These are phyloP conservation scores for Ceratobasidium sp. DNA, from an alignment of 1,284 basidiomycete species.

Conservation along the genomic window DNA sequence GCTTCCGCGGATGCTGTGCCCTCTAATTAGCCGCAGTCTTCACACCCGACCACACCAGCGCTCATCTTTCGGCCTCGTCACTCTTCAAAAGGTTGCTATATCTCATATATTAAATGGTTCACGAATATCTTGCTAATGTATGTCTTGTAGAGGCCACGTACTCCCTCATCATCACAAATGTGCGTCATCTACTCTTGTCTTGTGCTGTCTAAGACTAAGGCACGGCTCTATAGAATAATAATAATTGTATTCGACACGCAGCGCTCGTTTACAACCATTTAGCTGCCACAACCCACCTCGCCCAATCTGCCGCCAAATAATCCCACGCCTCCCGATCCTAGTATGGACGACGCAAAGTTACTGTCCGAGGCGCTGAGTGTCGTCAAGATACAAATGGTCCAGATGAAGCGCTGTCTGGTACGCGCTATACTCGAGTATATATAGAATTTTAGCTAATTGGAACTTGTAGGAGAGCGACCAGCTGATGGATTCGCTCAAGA, in stretches of 20 bases:
- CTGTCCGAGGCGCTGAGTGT: slow-evolving; percentile 85
- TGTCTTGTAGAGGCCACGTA: slow-evolving; percentile 25
- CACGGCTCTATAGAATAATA: not conserved
- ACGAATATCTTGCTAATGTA: not conserved
- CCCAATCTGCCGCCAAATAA: slow-evolving; percentile 17
- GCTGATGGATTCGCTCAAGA: slow-evolving; percentile 97
- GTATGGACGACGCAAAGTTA: slow-evolving; percentile 68
- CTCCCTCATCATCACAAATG: slow-evolving; percentile 8
- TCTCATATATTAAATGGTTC: not conserved
- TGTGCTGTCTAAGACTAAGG: not conserved
- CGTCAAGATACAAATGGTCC: slow-evolving; percentile 92
- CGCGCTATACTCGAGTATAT: slow-evolving; percentile 54
- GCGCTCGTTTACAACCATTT: not conserved
- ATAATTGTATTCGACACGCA: not conserved
- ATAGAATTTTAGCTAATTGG: slow-evolving; percentile 22
- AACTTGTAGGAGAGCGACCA: slow-evolving; percentile 83
- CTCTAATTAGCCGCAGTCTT: slow-evolving; percentile 42
- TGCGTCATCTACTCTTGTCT: not conserved
- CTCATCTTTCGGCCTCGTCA: not conserved
- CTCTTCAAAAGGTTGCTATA: not conserved
- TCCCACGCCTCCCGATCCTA: slow-evolving; percentile 27
- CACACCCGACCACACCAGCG: slow-evolving; percentile 15
- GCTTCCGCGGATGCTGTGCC: slow-evolving; percentile 40
- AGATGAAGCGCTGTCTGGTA: slow-evolving; percentile 93
- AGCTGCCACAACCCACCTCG: not conserved